Base-by-base conservation (phyloP, 2,329 filamentous ascomycete species). In the Xylariaceae sp. region DNA sequence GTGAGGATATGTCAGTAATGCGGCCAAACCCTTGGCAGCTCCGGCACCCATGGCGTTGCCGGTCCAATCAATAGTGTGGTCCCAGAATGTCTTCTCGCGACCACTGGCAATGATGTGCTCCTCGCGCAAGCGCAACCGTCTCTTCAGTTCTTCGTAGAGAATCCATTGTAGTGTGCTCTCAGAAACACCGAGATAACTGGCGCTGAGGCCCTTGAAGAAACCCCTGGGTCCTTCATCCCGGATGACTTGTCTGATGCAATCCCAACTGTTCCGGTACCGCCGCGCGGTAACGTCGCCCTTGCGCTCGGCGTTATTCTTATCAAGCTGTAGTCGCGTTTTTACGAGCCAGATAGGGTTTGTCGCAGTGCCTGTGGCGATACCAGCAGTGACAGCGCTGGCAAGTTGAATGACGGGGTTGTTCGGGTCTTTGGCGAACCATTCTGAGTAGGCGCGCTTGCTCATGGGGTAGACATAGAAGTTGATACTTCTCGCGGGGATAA, bases 261-360 rank as follows among this genome's bases (percentile, higher is more conserved):
- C 92, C 74, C 87, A 82, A 64, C 90, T 92, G 73, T 96, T 96
- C 72, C 85, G 86, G 75, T 97, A 97, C 70, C 86, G 86, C 55
- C 92, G 81, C 55, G 79, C 78, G 56, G 77, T 76, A 30, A 76
- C 72, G 45, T 78, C 80, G 30, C 77, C 82, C 60, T 81, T 78
- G 63, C 82, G 77, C 67, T 84, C 82, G 13, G 88, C 88, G 55
- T 86, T 83, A 71, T 89, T 90, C 78, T 92, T 95, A 77, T 97
- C 92, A 39, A 97, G 83, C 76, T 97, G 92, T 67, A 97, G 73
- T 37, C 92, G 82, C 47, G 92, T 97, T 81, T 97, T 97, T 71
- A 97, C 86, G 64, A 97, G 83, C 92, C 92, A 97, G 70, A 97
- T 96, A 1, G 92, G 92, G 74, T 97, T 97, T 44, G 92, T 97